These are phyloP conservation scores for Fusarium napiforme DNA, from an alignment of 2,329 filamentous ascomycete genomes.

Conservation along the genomic window DNA sequence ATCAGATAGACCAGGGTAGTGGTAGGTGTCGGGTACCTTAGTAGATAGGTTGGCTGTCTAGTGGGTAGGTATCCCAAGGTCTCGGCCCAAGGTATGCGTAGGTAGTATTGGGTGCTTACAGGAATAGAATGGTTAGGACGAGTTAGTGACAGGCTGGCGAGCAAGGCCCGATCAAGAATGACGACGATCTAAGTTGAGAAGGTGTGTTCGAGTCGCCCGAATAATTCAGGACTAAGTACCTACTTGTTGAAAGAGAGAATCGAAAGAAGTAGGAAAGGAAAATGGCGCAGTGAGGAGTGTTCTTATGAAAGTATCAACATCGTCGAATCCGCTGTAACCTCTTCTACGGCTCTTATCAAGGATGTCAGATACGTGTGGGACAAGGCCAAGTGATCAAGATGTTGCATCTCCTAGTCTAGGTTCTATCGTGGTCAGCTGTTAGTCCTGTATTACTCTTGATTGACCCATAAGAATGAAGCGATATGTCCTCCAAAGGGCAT, in stretches of 20 bases:
- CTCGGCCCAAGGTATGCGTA: background rate
- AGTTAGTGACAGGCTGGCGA: background rate
- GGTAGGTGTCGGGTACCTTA: background rate
- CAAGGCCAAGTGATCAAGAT: slow-evolving; percentile 8
- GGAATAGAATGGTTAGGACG: background rate
- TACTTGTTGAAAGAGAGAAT: background rate
- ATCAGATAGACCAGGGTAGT: background rate
- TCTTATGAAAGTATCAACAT: background rate
- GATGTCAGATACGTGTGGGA: background rate
- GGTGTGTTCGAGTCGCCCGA: background rate
- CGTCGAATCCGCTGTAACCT: background rate
- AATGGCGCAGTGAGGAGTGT: slow-evolving; percentile 23
- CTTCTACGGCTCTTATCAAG: background rate
- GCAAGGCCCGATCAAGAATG: background rate
- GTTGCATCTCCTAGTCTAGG: background rate
- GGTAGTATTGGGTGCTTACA: background rate
- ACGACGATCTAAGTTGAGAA: slow-evolving; percentile 10
- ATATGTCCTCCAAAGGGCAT: background rate
- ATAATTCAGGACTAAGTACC: background rate
- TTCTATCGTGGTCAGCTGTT: slow-evolving; percentile 16
- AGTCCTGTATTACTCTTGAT: background rate
- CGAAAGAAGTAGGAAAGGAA: background rate
- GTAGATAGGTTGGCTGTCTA: background rate
- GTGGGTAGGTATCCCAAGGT: background rate
- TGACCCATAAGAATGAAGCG: background rate